phyloP scores from a whole-genome alignment of 1,284 basidiomycete genomes.

The Earliella scabrosa region DNA sequence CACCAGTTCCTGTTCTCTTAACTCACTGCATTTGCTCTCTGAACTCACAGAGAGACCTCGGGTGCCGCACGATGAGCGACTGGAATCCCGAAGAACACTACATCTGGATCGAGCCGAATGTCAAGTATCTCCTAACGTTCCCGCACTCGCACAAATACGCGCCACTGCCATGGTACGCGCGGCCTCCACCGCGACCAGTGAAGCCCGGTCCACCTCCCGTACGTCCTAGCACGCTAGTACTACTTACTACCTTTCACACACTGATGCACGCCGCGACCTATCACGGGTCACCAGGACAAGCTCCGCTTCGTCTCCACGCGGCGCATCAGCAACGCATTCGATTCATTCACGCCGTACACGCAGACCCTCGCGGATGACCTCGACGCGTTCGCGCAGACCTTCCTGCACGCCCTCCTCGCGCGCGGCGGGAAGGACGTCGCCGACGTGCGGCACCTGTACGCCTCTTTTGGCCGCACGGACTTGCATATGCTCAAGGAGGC shows the following conservation, averaged over 20 bases:
- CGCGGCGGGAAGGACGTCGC: not conserved
- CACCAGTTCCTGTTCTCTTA: no score
- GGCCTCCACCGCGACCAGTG: not conserved
- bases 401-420: slow-evolving; percentile 9
- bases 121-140: slow-evolving; percentile 11
- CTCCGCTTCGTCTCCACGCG: slow-evolving; percentile 13
- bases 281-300: no score
- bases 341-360: not conserved
- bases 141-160: not conserved
- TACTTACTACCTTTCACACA: not conserved
- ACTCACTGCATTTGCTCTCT: no score
- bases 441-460: not conserved
- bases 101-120: slow-evolving; percentile 15
- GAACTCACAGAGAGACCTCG: no score
- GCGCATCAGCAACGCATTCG: slow-evolving; percentile 5
- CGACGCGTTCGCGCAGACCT: slow-evolving; percentile 13
- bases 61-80: not conserved
- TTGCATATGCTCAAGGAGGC: slow-evolving; percentile 1
- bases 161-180: slow-evolving; percentile 8
- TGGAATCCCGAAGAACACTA: slow-evolving; percentile 13
- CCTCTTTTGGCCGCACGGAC: not conserved
- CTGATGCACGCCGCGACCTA: no score
- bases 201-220: slow-evolving; percentile 3
- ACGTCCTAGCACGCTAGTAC: not conserved
- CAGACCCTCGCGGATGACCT: slow-evolving; percentile 17